These are phyloP conservation scores for Ashbya aceris DNA, from an alignment of 1,139 yeast genomes.

Conservation along the genomic window DNA sequence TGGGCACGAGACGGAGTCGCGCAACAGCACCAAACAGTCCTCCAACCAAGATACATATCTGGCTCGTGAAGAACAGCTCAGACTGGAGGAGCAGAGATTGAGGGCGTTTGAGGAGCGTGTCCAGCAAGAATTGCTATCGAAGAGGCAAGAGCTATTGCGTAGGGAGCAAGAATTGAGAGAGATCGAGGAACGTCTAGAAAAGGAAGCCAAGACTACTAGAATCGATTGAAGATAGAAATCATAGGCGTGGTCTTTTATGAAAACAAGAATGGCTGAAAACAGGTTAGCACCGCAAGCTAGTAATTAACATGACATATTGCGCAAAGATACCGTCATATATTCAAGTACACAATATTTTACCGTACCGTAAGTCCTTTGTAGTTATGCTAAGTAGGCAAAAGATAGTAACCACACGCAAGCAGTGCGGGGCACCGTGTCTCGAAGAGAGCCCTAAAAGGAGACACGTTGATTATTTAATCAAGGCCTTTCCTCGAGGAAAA, in stretches of 20 bases:
- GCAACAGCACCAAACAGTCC: slow-evolving; percentile 6
- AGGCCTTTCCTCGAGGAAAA: too few species aligned
- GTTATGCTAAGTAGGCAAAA: too few species aligned
- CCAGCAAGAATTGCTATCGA: slow-evolving; percentile 76
- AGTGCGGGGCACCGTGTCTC: too few species aligned
- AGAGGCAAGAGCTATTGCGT: slow-evolving; percentile 74
- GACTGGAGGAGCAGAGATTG: slow-evolving; percentile 70
- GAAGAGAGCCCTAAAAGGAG: too few species aligned
- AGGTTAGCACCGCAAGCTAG: slow-evolving; percentile 3
- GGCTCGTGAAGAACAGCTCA: slow-evolving; percentile 72
- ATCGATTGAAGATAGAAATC: slow-evolving; percentile 11
- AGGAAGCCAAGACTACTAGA: slow-evolving; percentile 32
- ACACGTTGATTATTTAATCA: too few species aligned
- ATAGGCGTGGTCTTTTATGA: neutral
- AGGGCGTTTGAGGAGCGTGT: slow-evolving; percentile 78
- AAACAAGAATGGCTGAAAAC: neutral
- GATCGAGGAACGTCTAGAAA: slow-evolving; percentile 65
- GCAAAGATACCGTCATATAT: neutral
- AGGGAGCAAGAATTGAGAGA: slow-evolving; percentile 83
- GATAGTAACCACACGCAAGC: too few species aligned
- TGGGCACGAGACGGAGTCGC: slow-evolving; percentile 8
- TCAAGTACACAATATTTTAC: too few species aligned
- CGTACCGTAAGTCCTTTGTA: too few species aligned
- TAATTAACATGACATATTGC: neutral
- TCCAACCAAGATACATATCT: slow-evolving; percentile 38